Percentiles rank a stretch among this genome's conserved stretches.
These are phyloP conservation scores for Lolium multiflorum DNA, from an alignment of 176 grass and related monocot genomes.

Conservation along the genomic window DNA sequence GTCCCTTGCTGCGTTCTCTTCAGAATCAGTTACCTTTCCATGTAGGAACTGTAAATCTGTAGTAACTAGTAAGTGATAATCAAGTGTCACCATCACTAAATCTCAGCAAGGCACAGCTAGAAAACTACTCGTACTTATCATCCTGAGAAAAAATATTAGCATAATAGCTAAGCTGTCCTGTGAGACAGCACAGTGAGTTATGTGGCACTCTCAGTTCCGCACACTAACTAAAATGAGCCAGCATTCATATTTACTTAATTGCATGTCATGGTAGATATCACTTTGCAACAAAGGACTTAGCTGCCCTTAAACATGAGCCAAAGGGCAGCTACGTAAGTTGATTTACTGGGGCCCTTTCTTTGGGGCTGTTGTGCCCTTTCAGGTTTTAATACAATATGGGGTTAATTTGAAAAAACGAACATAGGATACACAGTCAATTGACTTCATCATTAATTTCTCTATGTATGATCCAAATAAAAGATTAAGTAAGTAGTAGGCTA, in stretches of 20 bases:
- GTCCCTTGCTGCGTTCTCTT: not conserved
- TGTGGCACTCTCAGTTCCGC: not conserved
- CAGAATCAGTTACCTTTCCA: not conserved
- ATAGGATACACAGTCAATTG: not conserved
- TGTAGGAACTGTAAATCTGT: not conserved
- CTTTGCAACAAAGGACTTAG: not conserved
- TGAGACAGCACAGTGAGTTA: not conserved
- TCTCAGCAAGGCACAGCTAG: not conserved
- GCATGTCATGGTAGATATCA: not conserved
- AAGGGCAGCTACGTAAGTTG: not conserved
- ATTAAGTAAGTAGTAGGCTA: not conserved
- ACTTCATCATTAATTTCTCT: not conserved
- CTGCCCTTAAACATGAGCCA: not conserved
- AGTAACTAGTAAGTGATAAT: conserved; percentile 21
- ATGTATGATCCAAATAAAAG: not conserved
- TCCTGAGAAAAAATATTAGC: not conserved
- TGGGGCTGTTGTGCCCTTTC: not conserved
- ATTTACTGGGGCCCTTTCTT: conserved; percentile 1
- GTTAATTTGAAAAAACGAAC: not conserved
- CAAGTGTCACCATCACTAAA: not conserved
- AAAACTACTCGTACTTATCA: not conserved
- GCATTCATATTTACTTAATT: conserved; percentile 21
- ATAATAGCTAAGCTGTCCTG: not conserved
- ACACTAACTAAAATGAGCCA: not conserved
- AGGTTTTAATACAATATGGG: not conserved